Conservation (phyloP, 2,329 filamentous ascomycete species). For the Fusarium floridanum region DNA sequence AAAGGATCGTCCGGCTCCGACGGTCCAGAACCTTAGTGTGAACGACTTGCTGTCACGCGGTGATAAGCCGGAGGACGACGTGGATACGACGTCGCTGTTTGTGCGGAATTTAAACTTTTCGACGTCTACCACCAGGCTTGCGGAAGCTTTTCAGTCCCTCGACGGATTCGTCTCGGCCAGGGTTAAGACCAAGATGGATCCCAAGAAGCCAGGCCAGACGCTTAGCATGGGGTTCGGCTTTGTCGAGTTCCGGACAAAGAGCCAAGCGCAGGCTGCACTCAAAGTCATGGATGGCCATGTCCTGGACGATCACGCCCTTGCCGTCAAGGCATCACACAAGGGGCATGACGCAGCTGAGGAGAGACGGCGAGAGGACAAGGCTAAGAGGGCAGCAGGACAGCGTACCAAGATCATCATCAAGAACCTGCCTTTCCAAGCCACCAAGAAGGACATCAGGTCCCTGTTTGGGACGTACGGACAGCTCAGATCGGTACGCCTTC, state of each 20-base stretch:
- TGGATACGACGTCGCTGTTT: conserved; percentile 84
- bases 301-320: conserved; percentile 87
- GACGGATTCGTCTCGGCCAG: conserved; percentile 90
- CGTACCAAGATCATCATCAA: conserved; percentile 97
- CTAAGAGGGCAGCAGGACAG: conserved; percentile 81
- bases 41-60: conserved; percentile 75
- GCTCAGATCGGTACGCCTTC: conserved; percentile 90
- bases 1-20: conserved; percentile 54
- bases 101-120: conserved; percentile 94
- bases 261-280: conserved; percentile 82
- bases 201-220: conserved; percentile 88
- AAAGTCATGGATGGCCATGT: conserved; percentile 89
- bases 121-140: conserved; percentile 82
- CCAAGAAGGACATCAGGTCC: conserved; percentile 89
- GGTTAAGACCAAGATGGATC: conserved; percentile 93
- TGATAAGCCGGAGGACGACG: conserved; percentile 65
- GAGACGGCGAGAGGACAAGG: conserved; percentile 82
- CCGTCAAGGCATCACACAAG: conserved; percentile 89
- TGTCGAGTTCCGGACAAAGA: conserved; percentile 84
- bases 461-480: conserved; percentile 93
- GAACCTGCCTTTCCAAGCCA: conserved; percentile 95
- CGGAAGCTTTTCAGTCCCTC: conserved; percentile 82
- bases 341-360: conserved; percentile 90
- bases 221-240: conserved; percentile 99
- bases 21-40: conserved; percentile 73